These are phyloP conservation scores for Entonaema liquescens DNA, from an alignment of 495 filamentous ascomycete genomes.

Conservation along the genomic window DNA sequence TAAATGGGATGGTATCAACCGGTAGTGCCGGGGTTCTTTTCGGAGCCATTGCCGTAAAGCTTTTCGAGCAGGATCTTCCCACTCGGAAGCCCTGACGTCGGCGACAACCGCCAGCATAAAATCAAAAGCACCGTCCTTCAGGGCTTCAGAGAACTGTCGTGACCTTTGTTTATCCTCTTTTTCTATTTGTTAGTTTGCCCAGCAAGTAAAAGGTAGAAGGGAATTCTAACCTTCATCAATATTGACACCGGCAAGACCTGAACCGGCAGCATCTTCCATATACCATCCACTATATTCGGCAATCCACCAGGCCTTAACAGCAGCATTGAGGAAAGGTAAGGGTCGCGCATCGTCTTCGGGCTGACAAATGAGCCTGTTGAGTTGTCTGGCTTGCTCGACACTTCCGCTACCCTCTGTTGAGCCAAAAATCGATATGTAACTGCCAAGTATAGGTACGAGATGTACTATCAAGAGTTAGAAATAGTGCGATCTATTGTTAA, in stretches of 20 bases:
- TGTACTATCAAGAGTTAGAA: slow-evolving; percentile 66
- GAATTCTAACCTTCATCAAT: slow-evolving; percentile 52
- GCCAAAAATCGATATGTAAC: slow-evolving; percentile 77
- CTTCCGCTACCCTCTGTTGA: slow-evolving; percentile 69
- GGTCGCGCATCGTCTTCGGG: slow-evolving; percentile 73
- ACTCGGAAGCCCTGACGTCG: slow-evolving; percentile 73
- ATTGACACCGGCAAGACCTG: slow-evolving; percentile 62
- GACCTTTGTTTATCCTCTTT: slow-evolving; percentile 72
- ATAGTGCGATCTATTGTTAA: not conserved
- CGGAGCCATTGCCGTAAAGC: slow-evolving; percentile 80
- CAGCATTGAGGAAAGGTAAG: slow-evolving; percentile 76
- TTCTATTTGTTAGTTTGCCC: slow-evolving; percentile 31
- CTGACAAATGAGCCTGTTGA: slow-evolving; percentile 72
- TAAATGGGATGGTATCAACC: slow-evolving; percentile 68
- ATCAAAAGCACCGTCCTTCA: slow-evolving; percentile 91
- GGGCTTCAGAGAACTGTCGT: slow-evolving; percentile 74
- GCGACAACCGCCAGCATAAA: slow-evolving; percentile 86
- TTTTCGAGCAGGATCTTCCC: slow-evolving; percentile 80
- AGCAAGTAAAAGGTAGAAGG: slow-evolving; percentile 2
- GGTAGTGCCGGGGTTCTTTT: slow-evolving; percentile 73
- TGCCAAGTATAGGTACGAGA: slow-evolving; percentile 77
- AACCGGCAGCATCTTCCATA: slow-evolving; percentile 68
- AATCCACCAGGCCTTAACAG: slow-evolving; percentile 81
- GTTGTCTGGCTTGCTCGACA: slow-evolving; percentile 69
- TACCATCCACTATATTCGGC: slow-evolving; percentile 92